Percentiles rank a stretch among this genome's conserved stretches.
phyloP scores from a whole-genome alignment of 1,284 basidiomycete genomes.

The Ustilago bromivora region DNA sequence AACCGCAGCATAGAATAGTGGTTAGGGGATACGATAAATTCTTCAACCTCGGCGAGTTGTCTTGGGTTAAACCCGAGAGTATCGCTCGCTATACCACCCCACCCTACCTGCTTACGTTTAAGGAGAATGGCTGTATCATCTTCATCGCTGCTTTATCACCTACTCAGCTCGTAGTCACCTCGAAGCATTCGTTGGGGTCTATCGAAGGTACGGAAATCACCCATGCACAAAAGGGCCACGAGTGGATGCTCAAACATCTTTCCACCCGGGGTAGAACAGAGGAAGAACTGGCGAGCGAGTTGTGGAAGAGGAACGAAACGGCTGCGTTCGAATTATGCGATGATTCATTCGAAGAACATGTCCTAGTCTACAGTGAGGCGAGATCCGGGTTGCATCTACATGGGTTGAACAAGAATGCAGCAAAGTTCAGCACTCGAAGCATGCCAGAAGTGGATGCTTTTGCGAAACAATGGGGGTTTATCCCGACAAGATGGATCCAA shows the following conservation, averaged over 20 bases:
- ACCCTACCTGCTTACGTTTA: slow-evolving; percentile 90
- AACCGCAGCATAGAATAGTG: slow-evolving; percentile 78
- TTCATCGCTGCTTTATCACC: slow-evolving; percentile 89
- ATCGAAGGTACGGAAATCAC: slow-evolving; percentile 62
- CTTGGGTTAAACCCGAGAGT: slow-evolving; percentile 78
- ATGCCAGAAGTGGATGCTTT: slow-evolving; percentile 77
- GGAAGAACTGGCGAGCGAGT: slow-evolving; percentile 78
- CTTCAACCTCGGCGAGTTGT: slow-evolving; percentile 95
- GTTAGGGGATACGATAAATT: slow-evolving; percentile 98
- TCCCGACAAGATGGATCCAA: slow-evolving; percentile 78
- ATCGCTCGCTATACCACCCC: slow-evolving; percentile 76
- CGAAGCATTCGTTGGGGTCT: slow-evolving; percentile 78
- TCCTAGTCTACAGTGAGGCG: slow-evolving; percentile 83
- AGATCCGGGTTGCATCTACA: slow-evolving; percentile 93
- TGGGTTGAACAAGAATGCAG: slow-evolving; percentile 79
- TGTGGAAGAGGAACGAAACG: slow-evolving; percentile 89
- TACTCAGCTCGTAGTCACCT: slow-evolving; percentile 83
- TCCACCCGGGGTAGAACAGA: slow-evolving; percentile 77
- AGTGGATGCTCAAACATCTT: slow-evolving; percentile 85
- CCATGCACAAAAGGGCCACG: slow-evolving; percentile 83
- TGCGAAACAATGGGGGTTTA: slow-evolving; percentile 91
- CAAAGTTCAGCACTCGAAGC: slow-evolving; percentile 77
- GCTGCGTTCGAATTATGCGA: slow-evolving; percentile 88
- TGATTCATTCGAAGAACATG: slow-evolving; percentile 97
- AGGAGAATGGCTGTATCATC: slow-evolving; percentile 98